Evolutionary conservation across 768 basidiomycete genomes (phyloP).

Genomic region (Porphyrellus cyaneotinctus): DNA sequence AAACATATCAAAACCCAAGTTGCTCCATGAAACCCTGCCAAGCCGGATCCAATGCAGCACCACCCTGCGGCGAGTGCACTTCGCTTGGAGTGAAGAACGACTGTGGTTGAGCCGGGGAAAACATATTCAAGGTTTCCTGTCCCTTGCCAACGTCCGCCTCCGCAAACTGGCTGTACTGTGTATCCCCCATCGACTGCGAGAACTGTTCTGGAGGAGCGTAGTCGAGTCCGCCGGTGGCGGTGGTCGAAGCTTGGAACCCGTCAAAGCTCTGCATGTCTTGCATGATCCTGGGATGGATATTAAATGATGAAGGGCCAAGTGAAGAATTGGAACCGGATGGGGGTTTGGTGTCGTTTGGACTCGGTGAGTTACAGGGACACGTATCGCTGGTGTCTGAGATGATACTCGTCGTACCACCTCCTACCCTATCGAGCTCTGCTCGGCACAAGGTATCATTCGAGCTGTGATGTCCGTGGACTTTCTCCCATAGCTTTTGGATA

Average conservation of each 20-base stretch:
- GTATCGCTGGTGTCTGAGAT: slow-evolving; percentile 24
- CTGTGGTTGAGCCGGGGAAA: slow-evolving; percentile 15
- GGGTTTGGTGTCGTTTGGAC: slow-evolving; percentile 7
- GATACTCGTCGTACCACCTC: slow-evolving; percentile 48
- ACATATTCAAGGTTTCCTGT: slow-evolving; percentile 13
- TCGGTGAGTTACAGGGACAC: slow-evolving; percentile 10
- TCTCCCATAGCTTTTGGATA: slow-evolving; percentile 39
- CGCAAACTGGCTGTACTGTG: slow-evolving; percentile 24
- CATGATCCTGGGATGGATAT: slow-evolving; percentile 38
- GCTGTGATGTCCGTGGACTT: slow-evolving; percentile 40
- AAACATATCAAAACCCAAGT: slow-evolving; percentile 44
- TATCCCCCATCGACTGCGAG: slow-evolving; percentile 29
- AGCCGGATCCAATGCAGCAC: slow-evolving; percentile 52
- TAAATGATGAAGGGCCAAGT: slow-evolving; percentile 6
- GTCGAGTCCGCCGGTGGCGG: slow-evolving; percentile 25
- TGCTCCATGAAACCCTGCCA: slow-evolving; percentile 71
- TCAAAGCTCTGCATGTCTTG: slow-evolving; percentile 49
- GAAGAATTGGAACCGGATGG: neutral
- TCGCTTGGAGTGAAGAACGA: slow-evolving; percentile 4
- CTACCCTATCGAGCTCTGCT: slow-evolving; percentile 52
- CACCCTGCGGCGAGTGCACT: slow-evolving; percentile 18
- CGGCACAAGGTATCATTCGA: slow-evolving; percentile 31
- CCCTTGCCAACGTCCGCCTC: slow-evolving; percentile 12
- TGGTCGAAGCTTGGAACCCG: slow-evolving; percentile 27
- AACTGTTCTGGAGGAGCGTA: slow-evolving; percentile 25